Percentiles rank a stretch among this genome's conserved stretches.
Conservation (phyloP, 2,329 filamentous ascomycete species). For the Dothiorella sarmentorum region DNA sequence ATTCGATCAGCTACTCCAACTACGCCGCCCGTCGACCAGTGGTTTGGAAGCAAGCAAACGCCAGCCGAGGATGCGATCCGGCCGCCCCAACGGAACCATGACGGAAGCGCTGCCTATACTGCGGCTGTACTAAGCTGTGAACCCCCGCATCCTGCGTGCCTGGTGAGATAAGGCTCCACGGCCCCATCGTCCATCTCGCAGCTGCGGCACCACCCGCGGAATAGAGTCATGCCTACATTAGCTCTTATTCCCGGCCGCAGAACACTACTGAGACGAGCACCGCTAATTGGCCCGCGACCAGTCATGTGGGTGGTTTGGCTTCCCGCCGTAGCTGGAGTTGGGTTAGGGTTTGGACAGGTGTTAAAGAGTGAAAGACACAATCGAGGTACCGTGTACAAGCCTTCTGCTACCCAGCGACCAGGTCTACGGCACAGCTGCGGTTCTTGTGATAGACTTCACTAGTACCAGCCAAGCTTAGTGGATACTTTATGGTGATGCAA, state of each 20-base stretch:
- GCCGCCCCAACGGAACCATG: constrained; percentile 5
- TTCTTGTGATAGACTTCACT: too few species aligned
- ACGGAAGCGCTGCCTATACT: neutral
- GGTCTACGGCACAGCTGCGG: too few species aligned
- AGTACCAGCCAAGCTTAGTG: too few species aligned
- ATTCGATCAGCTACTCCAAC: constrained; percentile 9
- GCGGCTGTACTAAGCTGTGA: neutral
- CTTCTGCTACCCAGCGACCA: too few species aligned
- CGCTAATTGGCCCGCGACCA: neutral
- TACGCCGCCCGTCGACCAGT: constrained; percentile 4
- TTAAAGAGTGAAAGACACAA: neutral
- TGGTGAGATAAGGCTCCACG: neutral
- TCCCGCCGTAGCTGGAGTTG: too few species aligned
- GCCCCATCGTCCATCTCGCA: neutral
- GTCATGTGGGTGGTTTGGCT: neutral
- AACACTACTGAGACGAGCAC: neutral
- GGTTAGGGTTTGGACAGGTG: neutral
- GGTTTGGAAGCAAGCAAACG: neutral
- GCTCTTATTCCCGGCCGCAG: constrained; percentile 5
- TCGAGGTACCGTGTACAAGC: too few species aligned
- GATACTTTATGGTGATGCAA: neutral
- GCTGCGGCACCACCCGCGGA: neutral
- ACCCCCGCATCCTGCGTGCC: neutral
- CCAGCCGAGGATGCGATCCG: neutral
- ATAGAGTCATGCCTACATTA: neutral